Percentiles rank a stretch among this genome's conserved stretches.
Evolutionary conservation across 352 stramenopile species (phyloP).

Genomic region (Phytopythium cucurbitacearum): DNA sequence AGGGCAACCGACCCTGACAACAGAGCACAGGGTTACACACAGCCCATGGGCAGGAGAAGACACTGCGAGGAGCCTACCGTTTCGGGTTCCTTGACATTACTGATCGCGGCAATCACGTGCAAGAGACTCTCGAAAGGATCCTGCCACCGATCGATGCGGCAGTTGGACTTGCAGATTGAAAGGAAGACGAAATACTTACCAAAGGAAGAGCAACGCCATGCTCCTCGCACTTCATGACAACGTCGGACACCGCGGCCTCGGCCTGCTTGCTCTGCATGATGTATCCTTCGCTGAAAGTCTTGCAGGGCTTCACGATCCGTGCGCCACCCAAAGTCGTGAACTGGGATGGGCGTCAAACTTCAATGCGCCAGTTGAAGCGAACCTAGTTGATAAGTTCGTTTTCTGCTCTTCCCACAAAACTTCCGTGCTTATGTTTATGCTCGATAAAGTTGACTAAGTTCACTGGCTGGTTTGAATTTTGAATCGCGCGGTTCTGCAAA

Average conservation of each 20-base stretch:
- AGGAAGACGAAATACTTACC: constrained; percentile 11
- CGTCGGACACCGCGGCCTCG: constrained; percentile 47
- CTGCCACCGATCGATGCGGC: constrained; percentile 5
- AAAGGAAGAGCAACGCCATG: constrained; percentile 32
- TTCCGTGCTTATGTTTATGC: no score
- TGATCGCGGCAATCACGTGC: constrained; percentile 33
- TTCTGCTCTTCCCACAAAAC: no score
- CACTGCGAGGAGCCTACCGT: constrained; percentile 16
- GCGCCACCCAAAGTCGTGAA: background rate
- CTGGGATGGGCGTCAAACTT: background rate
- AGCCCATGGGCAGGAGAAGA: no score
- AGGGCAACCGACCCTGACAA: constrained; percentile 19
- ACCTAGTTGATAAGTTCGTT: no score
- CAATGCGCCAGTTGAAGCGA: no score
- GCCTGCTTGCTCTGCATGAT: constrained; percentile 54
- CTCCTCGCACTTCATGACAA: constrained; percentile 64
- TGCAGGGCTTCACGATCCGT: background rate
- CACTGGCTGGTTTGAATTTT: no score
- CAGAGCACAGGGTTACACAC: background rate
- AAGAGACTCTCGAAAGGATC: constrained; percentile 41
- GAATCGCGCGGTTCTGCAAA: no score
- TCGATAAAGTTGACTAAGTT: no score
- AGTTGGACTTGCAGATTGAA: background rate
- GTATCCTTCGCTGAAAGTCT: background rate
- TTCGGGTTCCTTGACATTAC: constrained; percentile 28